phyloP scores from a whole-genome alignment of 768 basidiomycete species.

The Baorangia bicolor region DNA sequence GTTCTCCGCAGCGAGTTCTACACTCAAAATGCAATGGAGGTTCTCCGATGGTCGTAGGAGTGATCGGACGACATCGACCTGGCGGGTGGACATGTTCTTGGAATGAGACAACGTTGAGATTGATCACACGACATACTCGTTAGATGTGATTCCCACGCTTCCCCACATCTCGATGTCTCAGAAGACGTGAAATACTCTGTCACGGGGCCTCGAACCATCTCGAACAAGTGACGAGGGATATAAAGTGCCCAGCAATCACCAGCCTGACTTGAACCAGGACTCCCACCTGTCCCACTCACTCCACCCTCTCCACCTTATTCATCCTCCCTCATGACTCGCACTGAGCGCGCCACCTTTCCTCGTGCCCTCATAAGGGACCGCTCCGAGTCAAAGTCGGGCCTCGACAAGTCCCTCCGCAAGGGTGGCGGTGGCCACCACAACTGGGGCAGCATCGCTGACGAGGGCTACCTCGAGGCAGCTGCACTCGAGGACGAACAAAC shows the following conservation, averaged over 20 bases:
- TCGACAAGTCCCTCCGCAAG: slow-evolving; percentile 71
- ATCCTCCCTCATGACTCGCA: slow-evolving; percentile 67
- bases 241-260: slow-evolving; percentile 12
- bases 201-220: neutral
- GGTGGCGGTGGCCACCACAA: slow-evolving; percentile 79
- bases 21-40: slow-evolving; percentile 44
- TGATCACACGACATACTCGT: slow-evolving; percentile 10
- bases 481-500: slow-evolving; percentile 61
- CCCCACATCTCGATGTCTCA: slow-evolving; percentile 20
- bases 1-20: slow-evolving; percentile 22
- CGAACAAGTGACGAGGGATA: slow-evolving; percentile 13
- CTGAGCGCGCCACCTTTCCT: slow-evolving; percentile 68
- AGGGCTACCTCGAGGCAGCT: slow-evolving; percentile 57
- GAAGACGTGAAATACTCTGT: neutral
- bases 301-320: neutral
- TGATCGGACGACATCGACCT: slow-evolving; percentile 15
- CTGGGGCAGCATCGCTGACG: slow-evolving; percentile 76
- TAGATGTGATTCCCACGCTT: slow-evolving; percentile 27
- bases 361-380: slow-evolving; percentile 75
- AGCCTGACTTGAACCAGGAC: neutral
- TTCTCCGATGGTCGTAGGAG: slow-evolving; percentile 45
- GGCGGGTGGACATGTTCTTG: slow-evolving; percentile 7
- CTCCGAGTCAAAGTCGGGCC: slow-evolving; percentile 74
- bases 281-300: neutral
- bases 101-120: neutral